Percentiles rank a stretch among this genome's conserved stretches.
Evolutionary conservation across 1,139 yeast species (phyloP).

Genomic region (Geotrichum macrosporum): DNA sequence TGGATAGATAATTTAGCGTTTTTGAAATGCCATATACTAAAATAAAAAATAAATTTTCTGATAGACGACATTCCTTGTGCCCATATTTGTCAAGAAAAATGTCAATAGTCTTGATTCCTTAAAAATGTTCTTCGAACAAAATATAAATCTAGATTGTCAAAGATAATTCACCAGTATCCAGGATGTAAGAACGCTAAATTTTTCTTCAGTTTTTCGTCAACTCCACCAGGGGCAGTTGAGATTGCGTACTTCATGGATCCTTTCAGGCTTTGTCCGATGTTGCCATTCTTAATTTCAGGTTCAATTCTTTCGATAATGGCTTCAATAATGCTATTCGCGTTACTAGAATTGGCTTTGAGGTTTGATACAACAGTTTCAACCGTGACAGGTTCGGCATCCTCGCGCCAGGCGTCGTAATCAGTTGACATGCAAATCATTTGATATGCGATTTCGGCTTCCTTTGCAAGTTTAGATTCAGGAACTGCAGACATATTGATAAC

Average conservation of each 20-base stretch:
- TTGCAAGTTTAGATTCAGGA: conserved; percentile 94
- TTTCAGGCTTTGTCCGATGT: conserved; percentile 61
- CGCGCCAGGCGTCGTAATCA: conserved; percentile 98
- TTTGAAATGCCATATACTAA: no score
- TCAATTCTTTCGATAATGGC: conserved; percentile 64
- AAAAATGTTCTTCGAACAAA: no score
- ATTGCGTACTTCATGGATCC: conserved; percentile 81
- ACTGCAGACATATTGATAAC: conserved; percentile 94
- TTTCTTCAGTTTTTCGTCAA: conserved; percentile 65
- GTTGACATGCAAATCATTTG: conserved; percentile 99
- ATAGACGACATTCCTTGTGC: no score
- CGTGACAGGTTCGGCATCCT: conserved; percentile 89
- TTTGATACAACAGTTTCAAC: conserved; percentile 94
- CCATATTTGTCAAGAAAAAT: no score
- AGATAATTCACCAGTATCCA: conserved; percentile 61
- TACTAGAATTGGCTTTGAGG: conserved; percentile 77
- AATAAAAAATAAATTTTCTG: neutral
- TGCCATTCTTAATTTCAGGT: conserved; percentile 54
- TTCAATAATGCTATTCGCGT: conserved; percentile 76
- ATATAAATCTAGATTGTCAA: no score
- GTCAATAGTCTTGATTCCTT: no score
- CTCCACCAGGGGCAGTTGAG: conserved; percentile 72
- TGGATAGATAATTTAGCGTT: neutral
- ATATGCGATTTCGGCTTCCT: conserved; percentile 94
- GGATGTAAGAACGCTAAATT: conserved; percentile 87